Conservation (phyloP, 805 yeast species). For the Candida lessepsii region DNA sequence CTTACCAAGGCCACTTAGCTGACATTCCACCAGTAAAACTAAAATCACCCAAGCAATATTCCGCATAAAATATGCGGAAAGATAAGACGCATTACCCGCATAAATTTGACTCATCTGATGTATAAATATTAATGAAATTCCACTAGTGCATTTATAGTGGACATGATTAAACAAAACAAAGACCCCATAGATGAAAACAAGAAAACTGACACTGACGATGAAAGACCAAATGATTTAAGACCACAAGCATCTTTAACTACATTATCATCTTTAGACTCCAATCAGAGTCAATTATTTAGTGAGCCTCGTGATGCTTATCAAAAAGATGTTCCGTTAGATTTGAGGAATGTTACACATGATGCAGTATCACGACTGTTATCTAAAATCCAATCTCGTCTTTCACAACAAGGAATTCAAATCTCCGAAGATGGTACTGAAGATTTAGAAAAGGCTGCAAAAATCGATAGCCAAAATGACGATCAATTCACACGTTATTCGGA, state of each 20-base stretch:
- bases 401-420: neutral
- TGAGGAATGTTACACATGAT: constrained; percentile 19
- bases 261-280: constrained; percentile 5
- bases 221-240: too few species aligned
- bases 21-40: too few species aligned
- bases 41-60: too few species aligned
- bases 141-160: neutral
- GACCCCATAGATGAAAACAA: neutral
- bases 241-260: neutral
- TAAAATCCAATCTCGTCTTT: constrained; percentile 20
- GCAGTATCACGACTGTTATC: constrained; percentile 21
- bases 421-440: neutral
- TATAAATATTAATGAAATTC: neutral
- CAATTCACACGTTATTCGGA: constrained; percentile 15
- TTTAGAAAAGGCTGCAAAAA: constrained; percentile 1
- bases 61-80: too few species aligned
- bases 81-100: too few species aligned
- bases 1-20: too few species aligned
- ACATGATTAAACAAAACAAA: neutral
- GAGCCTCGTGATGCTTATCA: constrained; percentile 1
- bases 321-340: constrained; percentile 20
- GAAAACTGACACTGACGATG: neutral
- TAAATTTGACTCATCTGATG: too few species aligned
- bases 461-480: constrained; percentile 7
- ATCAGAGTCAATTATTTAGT: neutral